A percentile compares a stretch with the other conserved stretches of the same genome.
Evolutionary conservation across 441 rosid genomes (phyloP).

Genomic region (Adansonia gregorii): DNA sequence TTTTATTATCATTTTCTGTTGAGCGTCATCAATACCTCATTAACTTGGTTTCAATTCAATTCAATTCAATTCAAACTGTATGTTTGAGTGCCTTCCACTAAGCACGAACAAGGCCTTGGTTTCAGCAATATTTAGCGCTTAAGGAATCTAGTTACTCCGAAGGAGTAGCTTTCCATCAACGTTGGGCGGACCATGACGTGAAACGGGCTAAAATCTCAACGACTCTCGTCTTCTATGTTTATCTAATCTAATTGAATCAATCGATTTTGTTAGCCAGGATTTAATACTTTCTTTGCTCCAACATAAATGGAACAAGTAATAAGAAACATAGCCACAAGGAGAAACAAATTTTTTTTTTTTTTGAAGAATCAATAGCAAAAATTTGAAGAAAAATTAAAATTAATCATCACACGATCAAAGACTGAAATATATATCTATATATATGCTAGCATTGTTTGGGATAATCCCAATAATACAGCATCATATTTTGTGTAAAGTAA

Average conservation of each 20-base stretch:
- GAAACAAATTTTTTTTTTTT: too few relatives aligned
- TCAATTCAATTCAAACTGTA: conserved; percentile 40
- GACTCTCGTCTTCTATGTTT: background rate
- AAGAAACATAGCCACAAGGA: too few relatives aligned
- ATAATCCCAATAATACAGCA: too few relatives aligned
- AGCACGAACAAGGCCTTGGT: conserved; percentile 35
- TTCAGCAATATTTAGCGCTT: conserved; percentile 68
- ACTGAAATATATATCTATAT: too few relatives aligned
- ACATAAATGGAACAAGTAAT: background rate
- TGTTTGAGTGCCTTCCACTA: conserved; percentile 58
- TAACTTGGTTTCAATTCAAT: conserved; percentile 33
- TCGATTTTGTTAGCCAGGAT: too few relatives aligned
- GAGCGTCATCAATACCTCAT: conserved; percentile 43
- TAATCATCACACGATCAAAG: too few relatives aligned
- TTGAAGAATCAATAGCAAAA: background rate
- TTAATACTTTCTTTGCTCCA: background rate
- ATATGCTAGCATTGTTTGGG: too few relatives aligned
- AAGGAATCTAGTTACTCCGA: conserved; percentile 58
- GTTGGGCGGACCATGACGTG: conserved; percentile 32
- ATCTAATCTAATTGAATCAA: background rate
- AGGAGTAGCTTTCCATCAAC: conserved; percentile 30
- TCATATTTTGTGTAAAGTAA: too few relatives aligned
- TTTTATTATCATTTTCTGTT: conserved; percentile 43
- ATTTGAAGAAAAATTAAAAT: too few relatives aligned
- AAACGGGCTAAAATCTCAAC: conserved; percentile 12